Conservation (phyloP, 2,329 filamentous ascomycete genomes). For the Tolypocladium cylindrosporum region DNA sequence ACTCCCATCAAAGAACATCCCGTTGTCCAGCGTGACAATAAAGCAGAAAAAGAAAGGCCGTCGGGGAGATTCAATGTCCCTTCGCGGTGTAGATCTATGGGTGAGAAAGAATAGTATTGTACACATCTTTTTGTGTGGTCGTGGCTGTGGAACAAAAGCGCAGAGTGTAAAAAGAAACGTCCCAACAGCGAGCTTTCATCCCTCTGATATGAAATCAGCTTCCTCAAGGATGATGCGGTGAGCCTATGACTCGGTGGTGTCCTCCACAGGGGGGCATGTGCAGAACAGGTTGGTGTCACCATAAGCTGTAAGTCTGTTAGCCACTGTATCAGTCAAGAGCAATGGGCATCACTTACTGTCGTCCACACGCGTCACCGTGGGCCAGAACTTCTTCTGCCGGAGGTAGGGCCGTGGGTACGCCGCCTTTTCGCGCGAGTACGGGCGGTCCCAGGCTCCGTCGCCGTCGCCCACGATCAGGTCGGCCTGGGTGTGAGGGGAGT, state of each 20-base stretch:
- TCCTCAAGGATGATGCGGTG: not conserved
- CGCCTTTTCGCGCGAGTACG: constrained; percentile 71
- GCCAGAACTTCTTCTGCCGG: constrained; percentile 97
- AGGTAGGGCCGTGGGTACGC: constrained; percentile 79
- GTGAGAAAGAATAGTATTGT: not conserved
- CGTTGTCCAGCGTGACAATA: not conserved
- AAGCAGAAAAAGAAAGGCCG: not conserved
- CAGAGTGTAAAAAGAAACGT: not conserved
- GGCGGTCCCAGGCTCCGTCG: constrained; percentile 62
- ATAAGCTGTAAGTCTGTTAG: constrained; percentile 48
- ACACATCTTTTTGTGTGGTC: not conserved
- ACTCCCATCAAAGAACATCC: not conserved
- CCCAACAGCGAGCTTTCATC: not conserved
- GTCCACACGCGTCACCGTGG: constrained; percentile 73
- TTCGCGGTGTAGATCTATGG: not conserved
- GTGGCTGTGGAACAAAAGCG: not conserved
- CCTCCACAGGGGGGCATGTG: constrained; percentile 79
- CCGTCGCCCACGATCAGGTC: constrained; percentile 58
- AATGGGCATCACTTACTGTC: constrained; percentile 55
- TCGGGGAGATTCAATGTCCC: not conserved
- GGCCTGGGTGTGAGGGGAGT: constrained; percentile 74
- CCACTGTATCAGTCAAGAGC: not conserved
- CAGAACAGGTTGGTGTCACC: constrained; percentile 92
- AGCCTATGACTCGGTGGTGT: constrained; percentile 25
- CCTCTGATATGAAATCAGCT: not conserved